These are phyloP conservation scores for Fraxinus latifolia DNA, from an alignment of 305 asterid species.

Conservation along the genomic window DNA sequence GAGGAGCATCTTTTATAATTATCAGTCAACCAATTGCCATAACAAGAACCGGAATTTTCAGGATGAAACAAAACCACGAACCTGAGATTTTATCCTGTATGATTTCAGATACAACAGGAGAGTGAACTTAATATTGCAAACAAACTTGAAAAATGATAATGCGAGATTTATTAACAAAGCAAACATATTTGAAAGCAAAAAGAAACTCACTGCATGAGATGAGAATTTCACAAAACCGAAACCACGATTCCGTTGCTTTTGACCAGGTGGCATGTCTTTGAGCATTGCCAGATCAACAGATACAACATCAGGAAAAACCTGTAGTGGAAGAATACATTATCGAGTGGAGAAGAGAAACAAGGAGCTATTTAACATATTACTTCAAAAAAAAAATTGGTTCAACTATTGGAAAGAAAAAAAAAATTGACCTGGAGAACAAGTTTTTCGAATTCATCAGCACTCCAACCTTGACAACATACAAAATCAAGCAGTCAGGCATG, in stretches of 20 bases:
- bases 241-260: constrained; percentile 76
- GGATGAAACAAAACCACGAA: constrained; percentile 65
- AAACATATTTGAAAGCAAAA: constrained; percentile 19
- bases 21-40: neutral
- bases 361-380: constrained; percentile 9
- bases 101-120: constrained; percentile 62
- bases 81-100: constrained; percentile 83
- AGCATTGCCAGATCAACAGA: constrained; percentile 64
- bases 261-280: constrained; percentile 51
- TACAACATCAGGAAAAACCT: constrained; percentile 81
- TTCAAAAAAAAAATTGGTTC: neutral
- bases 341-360: constrained; percentile 15
- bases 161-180: constrained; percentile 23
- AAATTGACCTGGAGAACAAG: constrained; percentile 65
- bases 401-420: constrained; percentile 16
- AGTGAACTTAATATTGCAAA: constrained; percentile 45
- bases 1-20: neutral
- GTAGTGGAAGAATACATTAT: constrained; percentile 17
- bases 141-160: constrained; percentile 17
- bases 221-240: constrained; percentile 83
- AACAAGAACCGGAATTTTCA: constrained; percentile 7
- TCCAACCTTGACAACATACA: constrained; percentile 62
- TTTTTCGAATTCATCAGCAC: constrained; percentile 66
- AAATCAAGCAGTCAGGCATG: constrained; percentile 25
- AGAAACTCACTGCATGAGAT: constrained; percentile 76